Conservation (phyloP, 1,139 yeast species). For the Debaryomyces nepalensis region DNA sequence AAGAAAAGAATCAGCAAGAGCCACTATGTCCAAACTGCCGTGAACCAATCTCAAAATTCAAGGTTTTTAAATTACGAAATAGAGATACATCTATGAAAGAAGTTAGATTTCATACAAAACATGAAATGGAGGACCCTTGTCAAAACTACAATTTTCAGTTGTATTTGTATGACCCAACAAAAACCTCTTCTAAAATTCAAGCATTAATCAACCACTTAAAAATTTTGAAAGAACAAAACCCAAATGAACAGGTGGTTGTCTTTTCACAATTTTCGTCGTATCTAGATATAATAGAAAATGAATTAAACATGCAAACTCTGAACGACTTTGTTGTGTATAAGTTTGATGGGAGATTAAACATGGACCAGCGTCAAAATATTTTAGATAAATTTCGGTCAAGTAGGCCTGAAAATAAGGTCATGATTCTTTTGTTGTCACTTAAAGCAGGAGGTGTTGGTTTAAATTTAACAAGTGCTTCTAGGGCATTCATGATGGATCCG, state of each 20-base stretch:
- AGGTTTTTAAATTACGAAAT: slow-evolving; percentile 44
- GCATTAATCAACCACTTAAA: slow-evolving; percentile 68
- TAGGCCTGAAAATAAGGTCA: slow-evolving; percentile 39
- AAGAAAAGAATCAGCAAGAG: slow-evolving; percentile 29
- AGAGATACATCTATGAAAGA: slow-evolving; percentile 36
- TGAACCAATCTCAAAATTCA: slow-evolving; percentile 43
- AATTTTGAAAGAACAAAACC: slow-evolving; percentile 54
- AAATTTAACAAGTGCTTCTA: slow-evolving; percentile 82
- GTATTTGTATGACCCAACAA: slow-evolving; percentile 53
- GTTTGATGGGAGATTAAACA: slow-evolving; percentile 80
- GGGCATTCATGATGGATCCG: slow-evolving; percentile 94
- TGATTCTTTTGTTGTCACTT: slow-evolving; percentile 71
- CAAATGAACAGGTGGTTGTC: slow-evolving; percentile 78
- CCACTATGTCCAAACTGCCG: slow-evolving; percentile 69
- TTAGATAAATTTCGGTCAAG: slow-evolving; percentile 56
- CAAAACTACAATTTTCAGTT: slow-evolving; percentile 35
- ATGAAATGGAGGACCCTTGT: slow-evolving; percentile 26
- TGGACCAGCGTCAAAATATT: slow-evolving; percentile 68
- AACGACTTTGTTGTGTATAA: slow-evolving; percentile 53
- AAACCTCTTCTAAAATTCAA: slow-evolving; percentile 72
- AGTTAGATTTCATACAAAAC: slow-evolving; percentile 37
- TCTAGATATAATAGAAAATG: slow-evolving; percentile 73
- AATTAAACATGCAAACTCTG: slow-evolving; percentile 49
- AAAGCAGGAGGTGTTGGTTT: slow-evolving; percentile 98
- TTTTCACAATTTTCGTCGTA: slow-evolving; percentile 91